Conservation (phyloP, 2,329 filamentous ascomycete species). For the Tolypocladium album region DNA sequence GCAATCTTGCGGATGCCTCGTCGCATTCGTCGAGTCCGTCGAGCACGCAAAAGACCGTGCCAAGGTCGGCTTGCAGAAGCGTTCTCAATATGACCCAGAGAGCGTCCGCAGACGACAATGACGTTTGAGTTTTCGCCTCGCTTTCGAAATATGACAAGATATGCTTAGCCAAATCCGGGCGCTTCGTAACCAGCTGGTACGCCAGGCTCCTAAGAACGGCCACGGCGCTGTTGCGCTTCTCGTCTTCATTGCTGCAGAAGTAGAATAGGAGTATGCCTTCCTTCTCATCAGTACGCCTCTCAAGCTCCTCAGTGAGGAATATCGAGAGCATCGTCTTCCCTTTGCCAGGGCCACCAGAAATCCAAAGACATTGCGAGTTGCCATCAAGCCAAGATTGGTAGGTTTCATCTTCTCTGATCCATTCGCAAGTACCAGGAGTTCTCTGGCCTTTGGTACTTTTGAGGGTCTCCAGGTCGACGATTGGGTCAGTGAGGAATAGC, state of each 20-base stretch:
- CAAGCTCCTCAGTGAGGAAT: background rate
- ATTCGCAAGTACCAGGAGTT: background rate
- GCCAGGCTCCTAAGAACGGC: background rate
- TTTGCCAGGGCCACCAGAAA: background rate
- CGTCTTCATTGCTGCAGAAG: background rate
- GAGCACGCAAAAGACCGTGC: background rate
- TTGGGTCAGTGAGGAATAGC: background rate
- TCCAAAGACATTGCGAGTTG: background rate
- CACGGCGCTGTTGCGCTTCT: background rate
- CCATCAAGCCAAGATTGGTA: background rate
- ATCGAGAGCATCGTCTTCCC: background rate
- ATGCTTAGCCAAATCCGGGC: background rate
- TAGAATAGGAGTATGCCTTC: background rate
- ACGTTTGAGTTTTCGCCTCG: background rate
- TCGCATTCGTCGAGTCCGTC: background rate
- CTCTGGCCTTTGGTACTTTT: background rate
- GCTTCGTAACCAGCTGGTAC: background rate
- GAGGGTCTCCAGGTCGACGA: background rate
- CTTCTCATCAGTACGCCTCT: background rate
- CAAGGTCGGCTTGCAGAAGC: background rate
- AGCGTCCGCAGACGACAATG: background rate
- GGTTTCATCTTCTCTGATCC: background rate
- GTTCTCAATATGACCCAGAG: background rate
- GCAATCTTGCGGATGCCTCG: background rate
- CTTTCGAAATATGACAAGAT: background rate